Evolutionary conservation across 106 monocot species (phyloP), one percentile per base, ranked within the genome.

Genomic region (Amphibolis antarctica): DNA sequence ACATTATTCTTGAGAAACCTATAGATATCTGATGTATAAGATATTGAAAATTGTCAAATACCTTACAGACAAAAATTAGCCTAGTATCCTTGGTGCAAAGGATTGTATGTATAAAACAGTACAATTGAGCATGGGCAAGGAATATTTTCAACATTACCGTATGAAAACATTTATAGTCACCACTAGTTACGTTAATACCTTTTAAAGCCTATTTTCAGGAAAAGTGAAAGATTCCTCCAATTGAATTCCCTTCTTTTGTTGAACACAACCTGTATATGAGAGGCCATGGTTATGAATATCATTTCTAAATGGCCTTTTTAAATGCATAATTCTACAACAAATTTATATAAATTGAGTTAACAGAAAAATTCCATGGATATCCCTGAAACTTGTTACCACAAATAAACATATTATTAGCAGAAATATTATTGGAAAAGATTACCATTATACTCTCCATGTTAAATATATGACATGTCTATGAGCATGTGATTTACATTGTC

Each of bases 201-300:
- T 51, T 43, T 42, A 31, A 75, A 84, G 66, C 86, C 75, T 63
- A 83, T 59, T 70, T 73, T 81, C 30, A 94, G 67, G 70, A 89
- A 86, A 43, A 86, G 36, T 43, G 77, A 63, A 36, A 94, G 72
- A 71, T 70, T 83, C 28, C 81, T 10, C 86, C 88, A 82, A 29
- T 89, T 83, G 46, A 89, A 71, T 72, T 94, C 89, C 61, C 59
- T 83, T 61, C 44, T 81, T 69, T 78, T 86, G 71, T 86, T 86
- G 70, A 94, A 82, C 43, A 94, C 77, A 42, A 83, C 93, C 93
- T 94, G 58, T 21, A 63, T 7, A 22, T 56, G 53, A 42, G 30
- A 27, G 17, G 44, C n/a, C 18, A 46, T 25, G 19, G 23, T 28
- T 47, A 28, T 47, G 46, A 46, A 64, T 47, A 25, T 42, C 12